Evolutionary conservation across 2,329 filamentous ascomycete species (phyloP).

Genomic region (Cladosporium sp.): DNA sequence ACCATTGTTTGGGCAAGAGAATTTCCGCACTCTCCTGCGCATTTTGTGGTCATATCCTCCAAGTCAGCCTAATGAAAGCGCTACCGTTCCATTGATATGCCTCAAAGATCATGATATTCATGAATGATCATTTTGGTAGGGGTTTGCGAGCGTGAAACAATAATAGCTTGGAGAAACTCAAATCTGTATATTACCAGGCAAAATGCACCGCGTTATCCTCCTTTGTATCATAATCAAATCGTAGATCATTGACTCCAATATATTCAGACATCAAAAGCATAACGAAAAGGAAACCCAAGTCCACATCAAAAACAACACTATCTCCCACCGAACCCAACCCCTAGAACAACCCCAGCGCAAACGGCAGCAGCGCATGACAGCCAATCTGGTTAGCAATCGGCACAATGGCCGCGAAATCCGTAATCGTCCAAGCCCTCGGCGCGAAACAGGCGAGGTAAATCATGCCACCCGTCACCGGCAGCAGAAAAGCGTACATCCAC

Average conservation of each 20-base stretch:
- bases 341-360: slow-evolving; percentile 20
- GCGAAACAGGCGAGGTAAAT: slow-evolving; percentile 21
- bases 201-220: neutral
- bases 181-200: neutral
- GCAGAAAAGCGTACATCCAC: slow-evolving; percentile 21
- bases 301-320: neutral
- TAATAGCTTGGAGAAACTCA: neutral
- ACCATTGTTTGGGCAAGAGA: no score
- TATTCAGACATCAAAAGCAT: neutral
- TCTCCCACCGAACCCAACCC: neutral
- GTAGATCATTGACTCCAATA: no score
- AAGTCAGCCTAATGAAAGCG: no score
- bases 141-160: no score
- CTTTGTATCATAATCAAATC: neutral
- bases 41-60: no score
- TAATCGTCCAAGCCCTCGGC: slow-evolving; percentile 19
- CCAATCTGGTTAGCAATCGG: slow-evolving; percentile 22
- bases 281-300: neutral
- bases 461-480: slow-evolving; percentile 20
- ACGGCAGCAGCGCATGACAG: slow-evolving; percentile 21
- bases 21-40: no score
- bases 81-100: no score
- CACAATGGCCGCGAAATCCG: slow-evolving; percentile 20
- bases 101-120: no score
- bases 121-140: no score